phyloP scores from a whole-genome alignment of 345 rosid species.

The Gossypium australe region DNA sequence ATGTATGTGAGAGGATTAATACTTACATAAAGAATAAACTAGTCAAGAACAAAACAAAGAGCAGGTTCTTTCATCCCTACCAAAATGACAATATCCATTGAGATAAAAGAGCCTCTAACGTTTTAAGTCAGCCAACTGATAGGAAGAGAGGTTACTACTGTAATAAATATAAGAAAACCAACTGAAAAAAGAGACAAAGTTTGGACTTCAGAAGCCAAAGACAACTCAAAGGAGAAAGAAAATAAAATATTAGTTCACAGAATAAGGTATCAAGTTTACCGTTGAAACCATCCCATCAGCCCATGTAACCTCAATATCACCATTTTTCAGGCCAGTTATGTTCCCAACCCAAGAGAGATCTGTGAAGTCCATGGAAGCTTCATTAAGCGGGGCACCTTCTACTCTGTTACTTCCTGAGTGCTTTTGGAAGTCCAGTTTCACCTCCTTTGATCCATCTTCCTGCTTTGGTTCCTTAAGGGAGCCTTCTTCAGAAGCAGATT shows the following conservation, averaged over 20 bases:
- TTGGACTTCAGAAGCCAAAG: background rate
- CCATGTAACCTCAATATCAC: slow-evolving; percentile 98
- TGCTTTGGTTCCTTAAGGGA: slow-evolving; percentile 32
- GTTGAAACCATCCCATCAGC: slow-evolving; percentile 90
- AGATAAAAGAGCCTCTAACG: background rate
- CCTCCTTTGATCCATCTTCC: slow-evolving; percentile 29
- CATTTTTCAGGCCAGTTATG: slow-evolving; percentile 80
- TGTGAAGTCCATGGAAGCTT: slow-evolving; percentile 31
- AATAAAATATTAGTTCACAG: background rate
- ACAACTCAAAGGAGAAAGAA: background rate
- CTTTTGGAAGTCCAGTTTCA: slow-evolving; percentile 23
- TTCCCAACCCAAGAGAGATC: slow-evolving; percentile 98
- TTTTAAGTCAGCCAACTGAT: background rate
- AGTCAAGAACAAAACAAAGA: background rate
- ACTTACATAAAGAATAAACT: background rate
- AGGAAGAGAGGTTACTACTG: background rate
- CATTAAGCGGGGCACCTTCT: slow-evolving; percentile 30
- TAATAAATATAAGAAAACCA: background rate
- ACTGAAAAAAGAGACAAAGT: background rate
- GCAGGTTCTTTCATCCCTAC: background rate
- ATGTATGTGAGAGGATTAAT: background rate
- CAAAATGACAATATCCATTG: background rate
- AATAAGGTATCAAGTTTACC: slow-evolving; percentile 41
- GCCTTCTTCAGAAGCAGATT: slow-evolving; percentile 29
- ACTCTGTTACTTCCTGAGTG: slow-evolving; percentile 31